Conservation (phyloP, 208 protist genomes). For the Porcisia hertigi region DNA sequence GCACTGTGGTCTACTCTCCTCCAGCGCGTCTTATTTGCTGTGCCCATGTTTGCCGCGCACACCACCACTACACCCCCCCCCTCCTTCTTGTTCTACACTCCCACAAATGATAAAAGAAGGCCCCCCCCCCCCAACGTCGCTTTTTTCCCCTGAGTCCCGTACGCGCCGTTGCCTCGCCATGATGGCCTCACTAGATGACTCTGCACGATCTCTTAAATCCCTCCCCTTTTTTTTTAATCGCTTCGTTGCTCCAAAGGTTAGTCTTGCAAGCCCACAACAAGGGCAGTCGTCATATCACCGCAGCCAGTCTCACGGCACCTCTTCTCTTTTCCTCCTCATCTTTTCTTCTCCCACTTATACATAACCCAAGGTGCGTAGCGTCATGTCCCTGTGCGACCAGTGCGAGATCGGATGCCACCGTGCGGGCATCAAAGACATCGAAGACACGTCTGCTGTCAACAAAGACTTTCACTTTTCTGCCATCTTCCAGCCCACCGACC, state of each 20-base stretch:
- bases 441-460: conserved; percentile 51
- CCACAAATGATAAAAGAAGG: no score
- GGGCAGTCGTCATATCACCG: not conserved
- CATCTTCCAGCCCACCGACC: conserved; percentile 85
- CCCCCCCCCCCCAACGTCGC: no score
- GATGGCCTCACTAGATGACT: no score
- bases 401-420: conserved; percentile 70
- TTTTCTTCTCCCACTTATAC: not conserved
- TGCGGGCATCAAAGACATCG: conserved; percentile 64
- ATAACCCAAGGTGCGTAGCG: not conserved
- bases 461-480: conserved; percentile 77
- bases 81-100: no score
- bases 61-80: no score
- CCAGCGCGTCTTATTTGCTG: no score
- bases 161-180: no score
- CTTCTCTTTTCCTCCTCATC: not conserved
- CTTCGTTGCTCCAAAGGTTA: not conserved
- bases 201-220: no score
- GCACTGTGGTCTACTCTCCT: no score
- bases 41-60: no score
- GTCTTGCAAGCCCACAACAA: not conserved
- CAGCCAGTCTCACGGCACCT: not conserved
- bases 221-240: not conserved
- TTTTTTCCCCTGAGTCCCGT: no score
- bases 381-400: conserved; percentile 63